These are phyloP conservation scores for Euphrasia arctica DNA, from an alignment of 305 asterid genomes.

Conservation along the genomic window DNA sequence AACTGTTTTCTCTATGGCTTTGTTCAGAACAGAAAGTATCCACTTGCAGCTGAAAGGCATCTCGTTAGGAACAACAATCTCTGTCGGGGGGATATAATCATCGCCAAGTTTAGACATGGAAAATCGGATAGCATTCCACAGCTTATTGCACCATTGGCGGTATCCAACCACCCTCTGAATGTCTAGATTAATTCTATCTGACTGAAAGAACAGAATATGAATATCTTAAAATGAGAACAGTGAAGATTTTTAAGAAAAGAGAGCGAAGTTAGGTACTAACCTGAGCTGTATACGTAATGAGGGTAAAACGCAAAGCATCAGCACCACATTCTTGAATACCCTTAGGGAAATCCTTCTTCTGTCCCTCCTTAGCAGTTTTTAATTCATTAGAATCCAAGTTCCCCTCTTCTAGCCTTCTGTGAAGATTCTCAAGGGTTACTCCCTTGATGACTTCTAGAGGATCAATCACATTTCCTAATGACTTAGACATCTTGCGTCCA, in stretches of 20 bases:
- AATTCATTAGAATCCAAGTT: slow-evolving; percentile 73
- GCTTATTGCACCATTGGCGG: slow-evolving; percentile 89
- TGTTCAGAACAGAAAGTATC: slow-evolving; percentile 72
- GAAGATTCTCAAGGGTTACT: slow-evolving; percentile 56
- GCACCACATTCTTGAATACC: slow-evolving; percentile 88
- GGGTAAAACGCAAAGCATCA: slow-evolving; percentile 87
- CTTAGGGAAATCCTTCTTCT: slow-evolving; percentile 65
- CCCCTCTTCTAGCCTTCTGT: slow-evolving; percentile 74
- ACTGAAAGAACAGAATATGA: slow-evolving; percentile 40
- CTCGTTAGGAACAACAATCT: slow-evolving; percentile 35
- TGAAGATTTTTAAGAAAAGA: slow-evolving; percentile 13
- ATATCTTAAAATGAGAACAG: slow-evolving; percentile 1
- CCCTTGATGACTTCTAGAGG: slow-evolving; percentile 80
- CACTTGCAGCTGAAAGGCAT: slow-evolving; percentile 86
- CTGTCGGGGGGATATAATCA: slow-evolving; percentile 54
- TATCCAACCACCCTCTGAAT: slow-evolving; percentile 77
- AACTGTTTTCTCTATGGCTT: slow-evolving; percentile 64
- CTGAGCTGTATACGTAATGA: slow-evolving; percentile 86
- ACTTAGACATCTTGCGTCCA: slow-evolving; percentile 90
- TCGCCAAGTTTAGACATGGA: slow-evolving; percentile 85
- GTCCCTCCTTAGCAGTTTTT: slow-evolving; percentile 68
- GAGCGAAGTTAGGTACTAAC: slow-evolving; percentile 29
- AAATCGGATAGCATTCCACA: slow-evolving; percentile 85
- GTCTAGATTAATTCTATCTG: slow-evolving; percentile 76
- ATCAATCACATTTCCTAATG: slow-evolving; percentile 78